Conservation (phyloP, 768 basidiomycete genomes). For the Phylloporus arenicola region DNA sequence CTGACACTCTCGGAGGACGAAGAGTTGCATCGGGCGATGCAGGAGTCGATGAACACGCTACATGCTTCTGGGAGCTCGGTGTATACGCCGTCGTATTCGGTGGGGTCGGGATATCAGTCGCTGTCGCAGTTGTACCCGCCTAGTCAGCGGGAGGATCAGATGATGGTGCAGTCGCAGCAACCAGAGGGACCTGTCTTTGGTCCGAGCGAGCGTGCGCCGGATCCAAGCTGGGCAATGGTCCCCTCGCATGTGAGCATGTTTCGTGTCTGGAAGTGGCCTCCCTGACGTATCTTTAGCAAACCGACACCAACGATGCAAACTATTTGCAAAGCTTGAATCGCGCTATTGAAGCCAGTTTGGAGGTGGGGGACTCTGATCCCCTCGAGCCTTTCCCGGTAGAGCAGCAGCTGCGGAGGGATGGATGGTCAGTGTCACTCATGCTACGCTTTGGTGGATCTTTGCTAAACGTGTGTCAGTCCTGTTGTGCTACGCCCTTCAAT, state of each 20-base stretch:
- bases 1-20: conserved; percentile 59
- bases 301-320: conserved; percentile 35
- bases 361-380: conserved; percentile 43
- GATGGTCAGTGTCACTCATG: conserved; percentile 41
- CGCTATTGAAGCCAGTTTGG: conserved; percentile 65
- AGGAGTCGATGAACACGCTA: conserved; percentile 46
- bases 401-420: conserved; percentile 49
- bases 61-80: conserved; percentile 12
- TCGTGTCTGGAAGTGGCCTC: neutral
- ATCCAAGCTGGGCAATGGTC: conserved; percentile 67
- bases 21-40: conserved; percentile 46
- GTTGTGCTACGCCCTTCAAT: conserved; percentile 59
- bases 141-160: conserved; percentile 42
- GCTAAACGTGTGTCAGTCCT: conserved; percentile 42
- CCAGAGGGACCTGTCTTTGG: conserved; percentile 43
- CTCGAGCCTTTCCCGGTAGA: conserved; percentile 49
- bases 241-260: conserved; percentile 50
- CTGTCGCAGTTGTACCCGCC: conserved; percentile 20
- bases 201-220: conserved; percentile 55
- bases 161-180: conserved; percentile 36
- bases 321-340: conserved; percentile 63
- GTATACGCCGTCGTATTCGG: conserved; percentile 11
- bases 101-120: neutral
- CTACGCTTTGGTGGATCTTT: neutral
- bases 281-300: conserved; percentile 22